Base-by-base conservation (phyloP, 2,329 filamentous ascomycete species). In the Colletotrichum sp. region DNA sequence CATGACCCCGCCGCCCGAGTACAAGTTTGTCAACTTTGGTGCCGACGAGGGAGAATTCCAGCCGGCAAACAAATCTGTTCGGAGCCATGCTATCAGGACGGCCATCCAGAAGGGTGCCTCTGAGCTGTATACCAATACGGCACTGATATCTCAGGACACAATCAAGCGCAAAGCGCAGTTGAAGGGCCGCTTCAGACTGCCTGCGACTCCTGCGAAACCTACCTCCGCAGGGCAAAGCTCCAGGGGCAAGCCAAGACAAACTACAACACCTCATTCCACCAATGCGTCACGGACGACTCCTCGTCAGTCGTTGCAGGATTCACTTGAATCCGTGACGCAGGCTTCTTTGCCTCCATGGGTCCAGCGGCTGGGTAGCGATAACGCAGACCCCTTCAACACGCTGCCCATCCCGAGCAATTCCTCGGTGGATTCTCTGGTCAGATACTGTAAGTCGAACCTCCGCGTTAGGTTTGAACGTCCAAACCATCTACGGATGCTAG, bases 11-110 rank as follows among this genome's bases (percentile, higher is more conserved):
- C 66, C 67, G 62, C 49, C 76, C 26, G 72, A 75, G 21, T 78
- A 71, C 67, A 73, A 76, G 74, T 78, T 78, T 62, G 62, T 78
- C 59, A 67, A 73, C 15, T 70, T 67, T 13, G 73, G 49, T 10
- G 52, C 52, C 16, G 59, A 60, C 7, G 59, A 70, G 8, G 73
- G 70, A 4, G 59, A 28, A 16, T 63, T 74, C 15, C 70, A 60
- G 36, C 64, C 73, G 8, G 76, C 76, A n/a, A 70, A 12, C 70
- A 77, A 69, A 30, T 66, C 72, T 5, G 63, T 64, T 13, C 67
- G 77, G 2, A 77, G 77, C 68, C 77, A 78, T 68, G 77, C 77
- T 12, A 78, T 78, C 39, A 65, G 65, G 21, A 77, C 73, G 4
- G 77, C 76, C 18, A 72, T 78, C 18, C 77, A 76, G 8, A 72